These are phyloP conservation scores for Fusarium sp. DNA, from an alignment of 2,329 filamentous ascomycete genomes.

Conservation along the genomic window DNA sequence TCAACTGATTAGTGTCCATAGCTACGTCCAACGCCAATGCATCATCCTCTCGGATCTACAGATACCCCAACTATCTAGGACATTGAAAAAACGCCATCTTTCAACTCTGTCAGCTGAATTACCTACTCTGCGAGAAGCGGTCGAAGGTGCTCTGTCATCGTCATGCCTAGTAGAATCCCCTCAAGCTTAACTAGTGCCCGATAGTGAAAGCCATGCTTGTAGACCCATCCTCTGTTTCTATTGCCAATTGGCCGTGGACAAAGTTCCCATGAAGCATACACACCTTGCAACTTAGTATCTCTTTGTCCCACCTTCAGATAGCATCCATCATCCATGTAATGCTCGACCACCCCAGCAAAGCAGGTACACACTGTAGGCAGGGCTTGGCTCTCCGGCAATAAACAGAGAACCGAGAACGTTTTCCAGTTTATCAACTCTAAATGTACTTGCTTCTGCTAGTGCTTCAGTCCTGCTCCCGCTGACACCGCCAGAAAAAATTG, in stretches of 20 bases:
- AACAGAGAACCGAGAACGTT: neutral
- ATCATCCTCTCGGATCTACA: slow-evolving; percentile 5
- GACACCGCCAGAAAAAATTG: slow-evolving; percentile 9
- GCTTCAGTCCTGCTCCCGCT: neutral
- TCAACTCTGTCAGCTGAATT: slow-evolving; percentile 12
- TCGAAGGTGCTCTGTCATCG: neutral
- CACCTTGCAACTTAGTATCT: neutral
- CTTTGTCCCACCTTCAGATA: slow-evolving; percentile 25
- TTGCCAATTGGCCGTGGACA: slow-evolving; percentile 12
- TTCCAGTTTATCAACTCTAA: neutral
- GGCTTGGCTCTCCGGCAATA: slow-evolving; percentile 27
- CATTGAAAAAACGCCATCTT: slow-evolving; percentile 11
- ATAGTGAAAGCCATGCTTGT: slow-evolving; percentile 8
- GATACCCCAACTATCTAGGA: neutral
- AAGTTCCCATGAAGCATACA: slow-evolving; percentile 2
- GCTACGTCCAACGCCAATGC: neutral
- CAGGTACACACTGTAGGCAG: slow-evolving; percentile 1
- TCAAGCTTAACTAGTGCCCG: neutral
- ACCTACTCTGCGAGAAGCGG: slow-evolving; percentile 11
- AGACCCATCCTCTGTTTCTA: slow-evolving; percentile 17
- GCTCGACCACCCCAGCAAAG: slow-evolving; percentile 12
- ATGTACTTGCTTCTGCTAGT: neutral
- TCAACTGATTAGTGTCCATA: neutral
- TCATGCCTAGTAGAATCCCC: neutral
- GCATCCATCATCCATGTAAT: slow-evolving; percentile 5